Evolutionary conservation across 768 basidiomycete species (phyloP).

Genomic region (Crepidotus variabilis): DNA sequence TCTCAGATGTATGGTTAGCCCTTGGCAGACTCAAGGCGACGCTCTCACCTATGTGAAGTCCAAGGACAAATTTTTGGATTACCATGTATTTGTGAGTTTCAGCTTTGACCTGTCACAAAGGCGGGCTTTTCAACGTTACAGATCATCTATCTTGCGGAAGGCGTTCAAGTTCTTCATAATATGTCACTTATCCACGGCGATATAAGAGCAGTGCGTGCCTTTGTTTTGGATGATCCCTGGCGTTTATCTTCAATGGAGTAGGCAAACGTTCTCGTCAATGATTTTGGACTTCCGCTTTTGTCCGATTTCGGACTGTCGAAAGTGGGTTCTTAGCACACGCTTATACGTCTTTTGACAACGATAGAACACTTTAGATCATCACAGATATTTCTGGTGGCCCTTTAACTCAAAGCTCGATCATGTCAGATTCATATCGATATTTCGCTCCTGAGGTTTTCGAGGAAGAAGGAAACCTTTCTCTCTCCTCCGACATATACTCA

Average conservation of each 20-base stretch:
- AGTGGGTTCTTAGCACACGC: slow-evolving; percentile 23
- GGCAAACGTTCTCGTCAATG: slow-evolving; percentile 47
- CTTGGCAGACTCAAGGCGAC: slow-evolving; percentile 53
- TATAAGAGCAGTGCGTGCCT: slow-evolving; percentile 41
- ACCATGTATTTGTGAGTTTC: slow-evolving; percentile 34
- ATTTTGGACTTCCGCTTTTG: slow-evolving; percentile 41
- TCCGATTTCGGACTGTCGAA: slow-evolving; percentile 57
- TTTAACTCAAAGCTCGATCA: slow-evolving; percentile 49
- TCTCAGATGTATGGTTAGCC: slow-evolving; percentile 51
- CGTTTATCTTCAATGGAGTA: slow-evolving; percentile 14
- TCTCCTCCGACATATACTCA: slow-evolving; percentile 50
- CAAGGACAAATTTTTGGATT: slow-evolving; percentile 35
- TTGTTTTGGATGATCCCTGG: not conserved
- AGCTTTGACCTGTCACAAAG: not conserved
- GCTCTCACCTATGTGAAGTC: slow-evolving; percentile 43
- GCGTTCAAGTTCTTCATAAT: slow-evolving; percentile 45
- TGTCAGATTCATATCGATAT: slow-evolving; percentile 46
- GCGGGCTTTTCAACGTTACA: slow-evolving; percentile 12
- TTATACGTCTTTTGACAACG: not conserved
- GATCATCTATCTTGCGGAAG: slow-evolving; percentile 44
- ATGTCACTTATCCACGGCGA: slow-evolving; percentile 55
- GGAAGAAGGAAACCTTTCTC: slow-evolving; percentile 44
- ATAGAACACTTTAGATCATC: slow-evolving; percentile 35
- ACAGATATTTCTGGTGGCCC: slow-evolving; percentile 56
- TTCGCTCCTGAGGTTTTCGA: slow-evolving; percentile 54